Base-by-base conservation (phyloP, 495 filamentous ascomycete genomes). In the Lasiosphaeriaceae sp. region DNA sequence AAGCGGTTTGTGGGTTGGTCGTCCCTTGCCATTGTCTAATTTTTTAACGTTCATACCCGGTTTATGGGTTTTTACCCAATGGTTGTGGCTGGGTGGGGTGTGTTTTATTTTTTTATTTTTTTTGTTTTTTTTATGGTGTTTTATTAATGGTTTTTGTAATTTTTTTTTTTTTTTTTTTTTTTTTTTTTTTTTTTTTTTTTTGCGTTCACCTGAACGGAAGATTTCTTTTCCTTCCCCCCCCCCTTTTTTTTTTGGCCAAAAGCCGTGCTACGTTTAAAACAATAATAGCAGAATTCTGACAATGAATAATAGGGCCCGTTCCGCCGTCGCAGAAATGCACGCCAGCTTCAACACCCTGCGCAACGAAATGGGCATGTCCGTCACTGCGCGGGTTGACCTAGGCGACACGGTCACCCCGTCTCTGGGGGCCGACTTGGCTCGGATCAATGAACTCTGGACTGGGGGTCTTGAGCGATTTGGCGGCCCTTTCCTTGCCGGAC, bases 261-360 rank as follows among this genome's bases (percentile, higher is more conserved):
- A n/a, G n/a, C n/a, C n/a, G n/a, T n/a, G n/a, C n/a, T n/a, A n/a
- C n/a, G n/a, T n/a, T n/a, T n/a, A n/a, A n/a, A n/a, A n/a, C n/a
- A n/a, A n/a, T n/a, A n/a, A n/a, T n/a, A n/a, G n/a, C n/a, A n/a
- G n/a, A n/a, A n/a, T n/a, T n/a, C n/a, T n/a, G n/a, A n/a, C n/a
- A n/a, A n/a, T n/a, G n/a, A n/a, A n/a, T 9, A 31, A 31, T 9
- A 31, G 26, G 14, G 81, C 82, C 7, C 71, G 80, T 34, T 72
- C 70, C 19, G 78, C 78, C 5, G 71, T 69, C 2, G 76, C 80
- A 0, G 72, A 82, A 65, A 85, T 84, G 80, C 80, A 83, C 59
- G 74, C 81, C 1, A 71, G 76, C 22, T 85, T 85, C 62, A 24
- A 29, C 1, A 61, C 67, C 0, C 24, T 83, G 6, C 72, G 82